Evolutionary conservation across 768 basidiomycete genomes (phyloP), one percentile per base, ranked within the genome.

Genomic region (Fistulinella prunicolor): DNA sequence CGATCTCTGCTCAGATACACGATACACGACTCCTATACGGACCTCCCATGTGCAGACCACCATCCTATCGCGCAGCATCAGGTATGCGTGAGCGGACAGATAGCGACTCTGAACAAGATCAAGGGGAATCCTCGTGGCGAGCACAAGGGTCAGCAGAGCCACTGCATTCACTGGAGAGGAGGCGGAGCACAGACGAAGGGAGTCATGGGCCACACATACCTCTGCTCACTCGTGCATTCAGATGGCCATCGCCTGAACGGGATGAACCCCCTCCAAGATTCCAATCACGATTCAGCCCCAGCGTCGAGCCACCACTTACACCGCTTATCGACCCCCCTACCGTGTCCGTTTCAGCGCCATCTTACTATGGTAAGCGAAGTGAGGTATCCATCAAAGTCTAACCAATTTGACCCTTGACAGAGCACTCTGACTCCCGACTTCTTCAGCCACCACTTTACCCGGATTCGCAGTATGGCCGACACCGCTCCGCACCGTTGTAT

Each of bases 91-190:
- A 54, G 48, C 76, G 71, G 73, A 28, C 46, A 20, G 61, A 60
- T 20, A 54, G 70, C 54, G 76, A 78, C 49, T 67, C 65, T 9
- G 79, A 78, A 52, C 70, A 74, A 30, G 75, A 77, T 7, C 65
- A 71, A 14, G 73, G 72, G 1, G 72, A 70, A 23, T 74, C 76
- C n/a, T 63, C 71, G 51, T 54, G 59, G 50, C 64, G 52, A 30
- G 46, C 32, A 28, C 55, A 55, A 20, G 50, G 36, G 32, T 26
- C 53, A 26, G n/a, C 45, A 23, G 63, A 53, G n/a, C 24, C 40
- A 29, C 35, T 24, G 19, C 44, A 17, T 45, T 10, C 42, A 16
- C 16, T 30, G 35, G 53, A 54, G 38, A 49, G 54, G 53, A 47
- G 55, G 13, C 41, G 55, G 55, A 62, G 51, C 26, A 54, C 30